phyloP scores from a whole-genome alignment of 257 asterid genomes.

The Linaria vulgaris region DNA sequence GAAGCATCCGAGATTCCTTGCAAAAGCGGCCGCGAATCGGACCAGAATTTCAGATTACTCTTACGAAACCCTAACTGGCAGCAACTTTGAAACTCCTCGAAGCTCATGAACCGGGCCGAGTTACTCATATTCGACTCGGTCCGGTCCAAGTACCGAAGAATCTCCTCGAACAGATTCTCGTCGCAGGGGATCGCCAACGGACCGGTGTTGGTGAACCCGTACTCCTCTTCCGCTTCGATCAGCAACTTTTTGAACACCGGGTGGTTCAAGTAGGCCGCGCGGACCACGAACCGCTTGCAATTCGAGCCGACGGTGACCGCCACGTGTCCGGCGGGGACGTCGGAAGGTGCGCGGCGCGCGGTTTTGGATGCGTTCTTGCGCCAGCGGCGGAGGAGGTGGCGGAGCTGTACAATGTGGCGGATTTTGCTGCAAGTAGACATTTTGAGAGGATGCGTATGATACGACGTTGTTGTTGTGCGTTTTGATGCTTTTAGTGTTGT shows the following conservation, averaged over 20 bases:
- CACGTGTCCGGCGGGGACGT: slow-evolving; percentile 72
- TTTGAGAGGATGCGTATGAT: neutral
- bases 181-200: slow-evolving; percentile 65
- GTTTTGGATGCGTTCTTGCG: slow-evolving; percentile 57
- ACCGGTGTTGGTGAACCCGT: slow-evolving; percentile 57
- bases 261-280: slow-evolving; percentile 53
- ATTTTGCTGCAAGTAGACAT: slow-evolving; percentile 66
- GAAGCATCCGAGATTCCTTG: slow-evolving; percentile 38
- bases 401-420: slow-evolving; percentile 58
- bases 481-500: neutral
- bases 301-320: slow-evolving; percentile 54
- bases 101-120: slow-evolving; percentile 41
- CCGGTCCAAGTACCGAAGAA: slow-evolving; percentile 49
- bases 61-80: slow-evolving; percentile 48
- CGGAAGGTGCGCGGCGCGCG: slow-evolving; percentile 43
- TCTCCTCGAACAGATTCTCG: slow-evolving; percentile 54
- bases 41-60: slow-evolving; percentile 47
- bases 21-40: slow-evolving; percentile 58
- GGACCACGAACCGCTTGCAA: slow-evolving; percentile 48
- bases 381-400: slow-evolving; percentile 65
- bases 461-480: neutral
- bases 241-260: slow-evolving; percentile 57
- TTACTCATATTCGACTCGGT: slow-evolving; percentile 37
- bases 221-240: slow-evolving; percentile 56
- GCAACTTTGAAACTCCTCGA: slow-evolving; percentile 55